Conservation (phyloP, 176 grass and related monocot genomes). For the Poa annua region DNA sequence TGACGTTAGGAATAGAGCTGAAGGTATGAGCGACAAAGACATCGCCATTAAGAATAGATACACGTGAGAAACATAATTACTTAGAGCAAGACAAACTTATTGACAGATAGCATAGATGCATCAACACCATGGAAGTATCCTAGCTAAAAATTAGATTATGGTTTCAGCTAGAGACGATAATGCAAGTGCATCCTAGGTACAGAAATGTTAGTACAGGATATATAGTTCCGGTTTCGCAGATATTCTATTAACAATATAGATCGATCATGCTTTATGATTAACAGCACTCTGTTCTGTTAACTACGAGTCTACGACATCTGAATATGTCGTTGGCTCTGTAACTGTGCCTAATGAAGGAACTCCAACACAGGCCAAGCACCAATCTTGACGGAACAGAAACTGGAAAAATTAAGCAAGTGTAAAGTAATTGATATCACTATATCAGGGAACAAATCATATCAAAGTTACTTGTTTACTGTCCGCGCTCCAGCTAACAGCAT, state of each 20-base stretch:
- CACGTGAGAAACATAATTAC: constrained; percentile 29
- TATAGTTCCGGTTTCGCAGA: constrained; percentile 3
- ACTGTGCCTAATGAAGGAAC: constrained; percentile 12
- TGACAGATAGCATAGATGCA: neutral
- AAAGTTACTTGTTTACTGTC: constrained; percentile 93
- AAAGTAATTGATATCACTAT: constrained; percentile 32
- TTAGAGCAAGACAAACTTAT: constrained; percentile 18
- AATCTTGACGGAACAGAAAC: constrained; percentile 13
- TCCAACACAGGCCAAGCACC: neutral
- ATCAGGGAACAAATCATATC: constrained; percentile 40
- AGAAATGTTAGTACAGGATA: constrained; percentile 1
- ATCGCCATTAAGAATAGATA: constrained; percentile 24
- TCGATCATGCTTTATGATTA: constrained; percentile 29
- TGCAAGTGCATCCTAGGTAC: constrained; percentile 28
- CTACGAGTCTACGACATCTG: neutral
- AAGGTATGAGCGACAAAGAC: constrained; percentile 7
- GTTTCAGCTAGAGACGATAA: constrained; percentile 5
- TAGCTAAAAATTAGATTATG: neutral
- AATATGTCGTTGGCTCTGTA: constrained; percentile 21
- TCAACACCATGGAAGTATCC: neutral
- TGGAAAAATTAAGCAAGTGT: neutral
- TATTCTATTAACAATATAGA: neutral
- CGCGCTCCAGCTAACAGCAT: constrained; percentile 95
- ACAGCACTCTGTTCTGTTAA: constrained; percentile 3
- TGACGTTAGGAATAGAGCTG: constrained; percentile 50